Evolutionary conservation across 2,329 filamentous ascomycete species (phyloP).

Genomic region (Dothistroma septosporum): DNA sequence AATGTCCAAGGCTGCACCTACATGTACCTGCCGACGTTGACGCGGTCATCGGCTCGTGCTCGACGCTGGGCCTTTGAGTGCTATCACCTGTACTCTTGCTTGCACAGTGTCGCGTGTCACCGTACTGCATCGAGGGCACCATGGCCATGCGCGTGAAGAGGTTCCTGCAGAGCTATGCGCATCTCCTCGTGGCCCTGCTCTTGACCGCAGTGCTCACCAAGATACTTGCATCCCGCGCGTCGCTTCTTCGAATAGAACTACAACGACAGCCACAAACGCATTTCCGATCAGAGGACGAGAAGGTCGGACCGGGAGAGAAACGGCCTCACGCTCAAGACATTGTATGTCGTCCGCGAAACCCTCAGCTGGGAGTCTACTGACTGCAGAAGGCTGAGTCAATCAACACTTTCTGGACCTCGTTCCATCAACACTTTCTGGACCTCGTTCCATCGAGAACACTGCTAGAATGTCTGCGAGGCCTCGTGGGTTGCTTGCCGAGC

Average conservation of each 20-base stretch:
- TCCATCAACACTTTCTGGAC: slow-evolving; percentile 1
- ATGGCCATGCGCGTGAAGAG: not conserved
- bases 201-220: not conserved
- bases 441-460: not conserved
- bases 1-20: too few species aligned
- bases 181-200: not conserved
- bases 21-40: too few species aligned
- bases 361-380: not conserved
- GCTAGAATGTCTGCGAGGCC: not conserved
- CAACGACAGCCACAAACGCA: not conserved
- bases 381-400: not conserved
- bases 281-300: not conserved
- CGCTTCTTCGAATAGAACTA: not conserved
- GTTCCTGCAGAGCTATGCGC: not conserved
- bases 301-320: not conserved
- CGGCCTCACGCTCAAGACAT: not conserved
- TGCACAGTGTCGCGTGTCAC: not conserved
- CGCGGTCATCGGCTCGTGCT: not conserved
- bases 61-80: not conserved
- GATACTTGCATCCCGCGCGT: not conserved
- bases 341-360: not conserved
- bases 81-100: not conserved
- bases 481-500: not conserved
- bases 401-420: not conserved
- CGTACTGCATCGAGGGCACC: not conserved